A percentile compares a stretch with the other conserved stretches of the same genome.
Evolutionary conservation across 2,329 filamentous ascomycete genomes (phyloP).

Genomic region (Nannizziopsis arthrosporioides): DNA sequence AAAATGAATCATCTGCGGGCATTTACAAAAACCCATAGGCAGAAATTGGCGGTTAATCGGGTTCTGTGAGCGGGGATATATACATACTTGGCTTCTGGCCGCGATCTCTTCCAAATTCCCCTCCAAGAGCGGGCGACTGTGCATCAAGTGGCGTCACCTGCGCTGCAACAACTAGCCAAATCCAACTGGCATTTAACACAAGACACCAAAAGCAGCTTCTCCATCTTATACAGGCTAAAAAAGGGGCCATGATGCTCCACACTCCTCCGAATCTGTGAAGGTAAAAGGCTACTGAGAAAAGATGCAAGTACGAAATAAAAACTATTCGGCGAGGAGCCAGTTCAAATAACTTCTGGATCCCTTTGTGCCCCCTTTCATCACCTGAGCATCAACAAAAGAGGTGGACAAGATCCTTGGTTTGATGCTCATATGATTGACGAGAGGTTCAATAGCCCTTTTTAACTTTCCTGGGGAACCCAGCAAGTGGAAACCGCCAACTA

Average conservation of each 20-base stretch:
- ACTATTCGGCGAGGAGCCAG: no score
- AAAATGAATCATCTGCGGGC: not conserved
- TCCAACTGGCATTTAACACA: not conserved
- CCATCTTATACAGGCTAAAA: no score
- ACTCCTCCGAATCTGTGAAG: no score
- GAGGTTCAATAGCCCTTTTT: not conserved
- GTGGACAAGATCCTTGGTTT: not conserved
- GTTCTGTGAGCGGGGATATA: not conserved
- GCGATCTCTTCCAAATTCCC: not conserved
- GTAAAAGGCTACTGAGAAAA: no score
- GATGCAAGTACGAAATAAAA: no score
- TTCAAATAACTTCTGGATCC: no score
- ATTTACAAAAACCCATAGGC: not conserved
- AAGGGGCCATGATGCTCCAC: no score
- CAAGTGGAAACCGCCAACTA: no score
- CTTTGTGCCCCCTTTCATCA: not conserved
- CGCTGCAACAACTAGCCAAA: not conserved
- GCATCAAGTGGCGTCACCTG: not conserved
- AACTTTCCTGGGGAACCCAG: not conserved
- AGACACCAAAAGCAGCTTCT: no score
- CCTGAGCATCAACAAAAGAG: not conserved
- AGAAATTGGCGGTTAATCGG: not conserved
- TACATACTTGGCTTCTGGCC: conserved; percentile 7
- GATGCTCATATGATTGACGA: not conserved
- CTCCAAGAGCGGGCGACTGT: not conserved